Evolutionary conservation across 345 rosid species (phyloP), one percentile per base, ranked within the genome.

Genomic region (Gynandropsis gynandra): DNA sequence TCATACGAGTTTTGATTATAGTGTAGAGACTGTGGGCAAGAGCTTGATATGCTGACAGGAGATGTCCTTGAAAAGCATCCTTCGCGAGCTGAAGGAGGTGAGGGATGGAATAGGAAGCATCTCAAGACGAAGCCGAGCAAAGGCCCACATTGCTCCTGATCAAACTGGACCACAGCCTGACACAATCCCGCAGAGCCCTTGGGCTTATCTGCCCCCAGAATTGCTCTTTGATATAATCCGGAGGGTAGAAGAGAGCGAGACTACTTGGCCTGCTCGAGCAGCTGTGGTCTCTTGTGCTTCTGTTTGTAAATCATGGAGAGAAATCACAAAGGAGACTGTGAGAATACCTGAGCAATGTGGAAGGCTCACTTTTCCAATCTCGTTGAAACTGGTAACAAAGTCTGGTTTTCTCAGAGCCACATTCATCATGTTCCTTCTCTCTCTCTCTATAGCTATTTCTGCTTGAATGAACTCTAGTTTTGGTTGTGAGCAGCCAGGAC

Each of bases 261-360:
- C 81, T 1, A 17, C 74, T 10, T 90, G 98, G 98, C 95, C 98
- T 17, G 80, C 89, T 64, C 95, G 98, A 49, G 92, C 85, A 10
- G 82, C 58, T 8, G 89, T 90, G 14, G 81, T 90, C 58, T 71
- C 61, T 52, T 87, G 95, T 67, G 96, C 92, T 65, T 82, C 86
- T 0, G 98, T 90, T 38, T 90, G 98, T 66, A 80, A 70, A 66
- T 76, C 89, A 9, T 90, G 98, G 98, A 82, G 98, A 71, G 80
- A 73, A 21, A 74, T 84, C 48, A 80, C 90, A 3, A 80, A 79
- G 70, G 98, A 84, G 78, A 69, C 67, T 63, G 87, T 84, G 12
- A 75, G 56, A 61, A 82, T 89, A 64, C 98, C 96, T 38, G 92
- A 90, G 76, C 83, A 66, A 15, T 79, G 89, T 67, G 98, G 96